These are phyloP conservation scores for Penicillium longicatenatum DNA, from an alignment of 495 filamentous ascomycete species.

Conservation along the genomic window DNA sequence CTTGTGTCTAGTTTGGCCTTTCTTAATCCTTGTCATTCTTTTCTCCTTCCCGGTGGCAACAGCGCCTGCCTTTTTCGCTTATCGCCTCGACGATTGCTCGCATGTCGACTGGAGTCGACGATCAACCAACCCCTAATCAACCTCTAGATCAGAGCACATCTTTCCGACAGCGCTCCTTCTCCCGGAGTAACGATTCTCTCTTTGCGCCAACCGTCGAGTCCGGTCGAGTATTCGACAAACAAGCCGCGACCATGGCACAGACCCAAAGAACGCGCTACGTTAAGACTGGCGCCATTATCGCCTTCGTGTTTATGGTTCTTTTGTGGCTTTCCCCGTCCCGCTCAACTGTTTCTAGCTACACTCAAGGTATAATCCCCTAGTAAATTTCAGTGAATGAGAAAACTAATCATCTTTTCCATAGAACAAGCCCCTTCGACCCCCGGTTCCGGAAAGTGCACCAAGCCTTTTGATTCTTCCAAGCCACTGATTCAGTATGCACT, in stretches of 20 bases:
- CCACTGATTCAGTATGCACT: conserved; percentile 95
- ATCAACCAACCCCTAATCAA: conserved; percentile 28
- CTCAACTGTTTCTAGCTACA: conserved; percentile 35
- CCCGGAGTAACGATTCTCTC: conserved; percentile 28
- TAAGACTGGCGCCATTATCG: conserved; percentile 79
- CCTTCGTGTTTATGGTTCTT: conserved; percentile 71
- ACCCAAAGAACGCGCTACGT: conserved; percentile 75
- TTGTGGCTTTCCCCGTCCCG: conserved; percentile 70
- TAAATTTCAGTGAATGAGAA: neutral
- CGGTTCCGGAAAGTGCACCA: conserved; percentile 65
- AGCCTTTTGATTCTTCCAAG: conserved; percentile 79
- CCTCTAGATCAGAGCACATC: conserved; percentile 18
- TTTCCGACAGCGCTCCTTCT: conserved; percentile 39
- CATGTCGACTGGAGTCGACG: conserved; percentile 52
- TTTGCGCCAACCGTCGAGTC: conserved; percentile 13
- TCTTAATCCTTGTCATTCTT: conserved; percentile 26
- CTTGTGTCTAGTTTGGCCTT: conserved; percentile 9
- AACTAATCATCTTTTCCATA: conserved; percentile 19
- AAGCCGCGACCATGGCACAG: conserved; percentile 60
- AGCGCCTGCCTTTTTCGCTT: conserved; percentile 20
- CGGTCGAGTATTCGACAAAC: conserved; percentile 19
- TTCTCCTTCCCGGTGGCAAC: conserved; percentile 22
- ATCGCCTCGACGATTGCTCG: conserved; percentile 36
- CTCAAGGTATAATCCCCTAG: conserved; percentile 32
- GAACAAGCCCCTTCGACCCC: conserved; percentile 29